Base-by-base conservation (phyloP, 192 early-diverging fungal genomes). In the Coemansia sp. region DNA sequence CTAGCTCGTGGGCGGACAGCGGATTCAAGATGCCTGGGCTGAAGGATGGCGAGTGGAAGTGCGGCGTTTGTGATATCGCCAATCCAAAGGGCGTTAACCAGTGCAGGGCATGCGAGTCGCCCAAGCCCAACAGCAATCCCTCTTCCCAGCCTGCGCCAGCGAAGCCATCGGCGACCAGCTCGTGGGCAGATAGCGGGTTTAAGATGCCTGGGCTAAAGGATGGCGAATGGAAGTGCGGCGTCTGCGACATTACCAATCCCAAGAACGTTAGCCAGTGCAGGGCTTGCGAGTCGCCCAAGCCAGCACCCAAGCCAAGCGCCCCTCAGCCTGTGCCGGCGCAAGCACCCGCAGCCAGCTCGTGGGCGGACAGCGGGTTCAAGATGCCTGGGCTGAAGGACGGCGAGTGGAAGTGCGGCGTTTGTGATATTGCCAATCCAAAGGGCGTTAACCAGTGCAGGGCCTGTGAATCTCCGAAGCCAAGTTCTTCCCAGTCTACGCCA, bases 141-240 rank as follows among this genome's bases (percentile, higher is more conserved):
- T n/a, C n/a, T n/a, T n/a, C n/a, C n/a, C n/a, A n/a, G n/a, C n/a
- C n/a, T n/a, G n/a, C n/a, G n/a, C n/a, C n/a, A n/a, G n/a, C n/a
- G n/a, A n/a, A n/a, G n/a, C n/a, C n/a, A n/a, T n/a, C n/a, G n/a
- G n/a, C n/a, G n/a, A n/a, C n/a, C n/a, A n/a, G n/a, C n/a, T n/a
- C n/a, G n/a, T n/a, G n/a, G n/a, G n/a, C n/a, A n/a, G n/a, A n/a
- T n/a, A n/a, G n/a, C n/a, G n/a, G n/a, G n/a, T n/a, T n/a, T n/a
- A n/a, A n/a, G n/a, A 52, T 27, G 23, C 42, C 61, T 11, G 39
- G 28, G n/a, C 19, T 58, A 4, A 53, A 60, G 47, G 25, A 42
- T 24, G 64, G 73, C 60, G 60, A 75, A 27, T 75, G 73, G 73
- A 54, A 42, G 4, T 77, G 75, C 49, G 65, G 60, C 30, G 20